Percentiles rank a stretch among this genome's conserved stretches.
Evolutionary conservation across 371 early-diverging fungal species (phyloP).

Genomic region (Actinomucor elegans): DNA sequence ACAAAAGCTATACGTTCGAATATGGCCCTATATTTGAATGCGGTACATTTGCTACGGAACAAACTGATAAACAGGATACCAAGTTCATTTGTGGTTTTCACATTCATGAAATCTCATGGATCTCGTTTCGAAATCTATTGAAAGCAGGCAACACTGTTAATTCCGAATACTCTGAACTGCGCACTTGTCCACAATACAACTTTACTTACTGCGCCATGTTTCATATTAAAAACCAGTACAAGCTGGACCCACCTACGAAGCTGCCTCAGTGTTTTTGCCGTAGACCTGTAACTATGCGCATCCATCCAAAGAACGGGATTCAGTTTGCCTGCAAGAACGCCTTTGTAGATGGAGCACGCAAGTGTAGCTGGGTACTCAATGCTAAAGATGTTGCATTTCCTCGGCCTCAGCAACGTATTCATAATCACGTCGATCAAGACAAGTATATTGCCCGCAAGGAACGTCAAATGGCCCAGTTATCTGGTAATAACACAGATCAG

Average conservation of each 20-base stretch:
- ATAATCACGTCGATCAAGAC: conserved; percentile 1
- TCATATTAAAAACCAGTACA: conserved; percentile 18
- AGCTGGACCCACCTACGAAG: conserved; percentile 5
- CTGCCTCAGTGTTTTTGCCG: conserved; percentile 34
- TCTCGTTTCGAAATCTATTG: conserved; percentile 15
- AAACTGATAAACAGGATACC: not conserved
- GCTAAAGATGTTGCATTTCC: conserved; percentile 34
- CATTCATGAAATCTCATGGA: conserved; percentile 42
- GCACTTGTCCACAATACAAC: conserved; percentile 43
- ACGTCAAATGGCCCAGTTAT: too few relatives aligned
- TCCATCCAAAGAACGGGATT: not conserved
- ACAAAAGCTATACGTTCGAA: conserved; percentile 11
- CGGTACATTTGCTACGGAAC: not conserved
- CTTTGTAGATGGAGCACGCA: conserved; percentile 24
- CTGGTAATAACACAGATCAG: not conserved
- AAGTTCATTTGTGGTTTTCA: conserved; percentile 46
- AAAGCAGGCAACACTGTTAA: conserved; percentile 9
- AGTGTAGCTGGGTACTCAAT: conserved; percentile 32
- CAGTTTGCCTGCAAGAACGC: conserved; percentile 33
- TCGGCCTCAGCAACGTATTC: conserved; percentile 2
- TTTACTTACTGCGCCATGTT: conserved; percentile 48
- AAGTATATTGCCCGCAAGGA: not conserved
- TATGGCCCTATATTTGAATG: conserved; percentile 23
- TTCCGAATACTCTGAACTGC: conserved; percentile 31
- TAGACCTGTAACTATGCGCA: conserved; percentile 10